A percentile compares a stretch with the other conserved stretches of the same genome.
These are phyloP conservation scores for Chlorociboria aeruginascens DNA, from an alignment of 495 filamentous ascomycete species.

Conservation along the genomic window DNA sequence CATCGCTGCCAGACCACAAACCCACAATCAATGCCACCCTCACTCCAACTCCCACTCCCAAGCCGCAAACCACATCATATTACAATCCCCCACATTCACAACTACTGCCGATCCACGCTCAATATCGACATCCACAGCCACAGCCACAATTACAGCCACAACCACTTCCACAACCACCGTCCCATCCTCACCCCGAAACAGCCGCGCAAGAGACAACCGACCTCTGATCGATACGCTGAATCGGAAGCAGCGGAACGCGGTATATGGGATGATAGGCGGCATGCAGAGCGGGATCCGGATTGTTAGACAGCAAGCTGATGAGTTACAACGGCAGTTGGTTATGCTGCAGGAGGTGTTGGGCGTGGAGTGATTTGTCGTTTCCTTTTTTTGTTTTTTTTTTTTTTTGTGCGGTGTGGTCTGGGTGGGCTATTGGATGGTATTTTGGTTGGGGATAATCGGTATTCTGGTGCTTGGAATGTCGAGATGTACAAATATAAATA, in stretches of 20 bases:
- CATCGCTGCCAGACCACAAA: neutral
- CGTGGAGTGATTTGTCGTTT: neutral
- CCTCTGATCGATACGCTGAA: constrained; percentile 12
- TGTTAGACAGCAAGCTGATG: constrained; percentile 11
- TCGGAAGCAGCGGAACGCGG: constrained; percentile 14
- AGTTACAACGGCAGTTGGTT: constrained; percentile 14
- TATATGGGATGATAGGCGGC: constrained; percentile 13
- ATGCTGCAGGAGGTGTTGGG: constrained; percentile 5
- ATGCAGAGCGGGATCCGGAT: constrained; percentile 15
- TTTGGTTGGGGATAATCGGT: too few species aligned
- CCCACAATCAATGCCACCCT: neutral
- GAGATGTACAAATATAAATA: too few species aligned
- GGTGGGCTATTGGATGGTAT: too few species aligned
- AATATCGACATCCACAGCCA: neutral
- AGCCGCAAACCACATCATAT: neutral
- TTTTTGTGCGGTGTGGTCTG: too few species aligned
- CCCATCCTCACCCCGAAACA: neutral
- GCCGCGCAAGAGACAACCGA: neutral
- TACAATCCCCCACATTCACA: neutral
- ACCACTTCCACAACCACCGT: neutral
- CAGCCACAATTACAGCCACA: neutral
- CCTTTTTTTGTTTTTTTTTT: too few species aligned
- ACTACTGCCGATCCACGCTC: neutral
- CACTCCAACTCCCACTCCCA: neutral
- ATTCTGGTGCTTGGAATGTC: too few species aligned